These are phyloP conservation scores for Irpex sp. DNA, from an alignment of 1,284 basidiomycete species.

Conservation along the genomic window DNA sequence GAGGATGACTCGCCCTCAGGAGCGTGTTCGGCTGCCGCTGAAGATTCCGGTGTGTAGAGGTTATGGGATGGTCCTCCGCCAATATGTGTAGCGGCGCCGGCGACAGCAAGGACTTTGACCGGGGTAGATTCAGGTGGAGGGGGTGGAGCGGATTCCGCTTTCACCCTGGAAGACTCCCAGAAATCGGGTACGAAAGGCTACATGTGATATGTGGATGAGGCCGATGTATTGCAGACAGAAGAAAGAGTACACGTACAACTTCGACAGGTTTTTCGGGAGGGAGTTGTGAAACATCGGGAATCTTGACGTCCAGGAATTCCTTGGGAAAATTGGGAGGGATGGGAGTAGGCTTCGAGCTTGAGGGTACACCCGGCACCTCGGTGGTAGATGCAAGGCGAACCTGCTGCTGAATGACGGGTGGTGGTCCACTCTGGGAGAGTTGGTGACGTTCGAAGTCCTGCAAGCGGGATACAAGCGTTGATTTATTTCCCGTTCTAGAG, in stretches of 20 bases:
- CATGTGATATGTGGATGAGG: slow-evolving; percentile 25
- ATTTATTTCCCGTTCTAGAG: slow-evolving; percentile 58
- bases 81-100: slow-evolving; percentile 59
- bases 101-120: slow-evolving; percentile 74
- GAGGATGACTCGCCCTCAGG: slow-evolving; percentile 15
- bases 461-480: slow-evolving; percentile 51
- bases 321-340: slow-evolving; percentile 22
- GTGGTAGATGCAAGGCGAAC: slow-evolving; percentile 26
- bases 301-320: slow-evolving; percentile 43
- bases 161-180: slow-evolving; percentile 55
- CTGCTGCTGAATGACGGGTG: slow-evolving; percentile 18
- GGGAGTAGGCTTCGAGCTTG: slow-evolving; percentile 19
- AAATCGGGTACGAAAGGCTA: slow-evolving; percentile 71
- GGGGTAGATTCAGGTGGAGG: slow-evolving; percentile 27
- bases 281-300: slow-evolving; percentile 53
- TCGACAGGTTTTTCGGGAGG: slow-evolving; percentile 44
- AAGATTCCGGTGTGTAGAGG: slow-evolving; percentile 32
- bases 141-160: slow-evolving; percentile 26
- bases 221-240: slow-evolving; percentile 8
- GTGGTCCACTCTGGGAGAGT: slow-evolving; percentile 14
- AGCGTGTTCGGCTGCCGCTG: slow-evolving; percentile 1
- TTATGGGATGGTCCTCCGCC: slow-evolving; percentile 66
- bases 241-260: slow-evolving; percentile 47
- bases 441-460: slow-evolving; percentile 43
- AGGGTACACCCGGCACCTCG: slow-evolving; percentile 25